phyloP scores from a whole-genome alignment of 345 rosid species.

The Laguncularia racemosa region DNA sequence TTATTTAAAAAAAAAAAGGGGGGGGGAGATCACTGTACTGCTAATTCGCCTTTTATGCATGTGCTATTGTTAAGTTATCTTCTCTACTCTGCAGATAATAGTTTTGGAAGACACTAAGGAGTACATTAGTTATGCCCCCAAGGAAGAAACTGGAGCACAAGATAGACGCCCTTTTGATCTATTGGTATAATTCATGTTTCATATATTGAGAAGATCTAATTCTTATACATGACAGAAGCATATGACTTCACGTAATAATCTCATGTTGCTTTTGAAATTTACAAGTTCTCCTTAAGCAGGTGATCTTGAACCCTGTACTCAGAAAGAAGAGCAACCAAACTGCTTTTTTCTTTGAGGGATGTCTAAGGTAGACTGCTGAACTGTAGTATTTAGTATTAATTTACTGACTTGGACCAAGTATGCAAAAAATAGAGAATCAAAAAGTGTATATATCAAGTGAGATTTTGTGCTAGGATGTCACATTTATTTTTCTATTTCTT shows the following conservation, averaged over 20 bases:
- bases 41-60: not conserved
- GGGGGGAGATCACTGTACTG: too few species aligned
- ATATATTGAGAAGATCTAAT: not conserved
- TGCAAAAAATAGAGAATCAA: too few species aligned
- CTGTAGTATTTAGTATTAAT: not conserved
- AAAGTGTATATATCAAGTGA: too few species aligned
- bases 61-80: not conserved
- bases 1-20: too few species aligned
- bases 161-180: conserved; percentile 78
- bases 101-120: conserved; percentile 86
- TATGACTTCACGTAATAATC: not conserved
- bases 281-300: conserved; percentile 46
- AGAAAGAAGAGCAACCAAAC: conserved; percentile 49
- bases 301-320: conserved; percentile 78
- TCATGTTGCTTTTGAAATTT: conserved; percentile 9
- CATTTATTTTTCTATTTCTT: too few species aligned
- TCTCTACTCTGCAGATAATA: conserved; percentile 44
- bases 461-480: too few species aligned
- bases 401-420: too few species aligned
- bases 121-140: conserved; percentile 71
- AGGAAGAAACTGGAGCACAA: conserved; percentile 62
- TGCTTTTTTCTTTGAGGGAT: conserved; percentile 81
- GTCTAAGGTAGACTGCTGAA: conserved; percentile 45
- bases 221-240: not conserved
- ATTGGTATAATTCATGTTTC: conserved; percentile 36